Evolutionary conservation across 208 protist genomes (phyloP).

Genomic region (Entamoeba histolytica): DNA sequence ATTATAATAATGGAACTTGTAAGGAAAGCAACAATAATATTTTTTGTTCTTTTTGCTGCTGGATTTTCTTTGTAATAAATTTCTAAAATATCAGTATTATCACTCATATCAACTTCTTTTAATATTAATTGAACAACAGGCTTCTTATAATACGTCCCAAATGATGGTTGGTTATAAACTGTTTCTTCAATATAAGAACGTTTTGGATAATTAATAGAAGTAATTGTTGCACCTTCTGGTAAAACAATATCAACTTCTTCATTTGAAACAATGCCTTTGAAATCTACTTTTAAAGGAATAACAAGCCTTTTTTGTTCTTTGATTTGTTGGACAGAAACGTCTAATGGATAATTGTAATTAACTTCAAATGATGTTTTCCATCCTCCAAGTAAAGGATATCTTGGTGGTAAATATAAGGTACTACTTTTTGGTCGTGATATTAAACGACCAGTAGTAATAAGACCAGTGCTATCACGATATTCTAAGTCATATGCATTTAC

Average conservation of each 20-base stretch:
- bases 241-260: not conserved
- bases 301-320: not conserved
- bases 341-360: not conserved
- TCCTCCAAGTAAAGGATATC: not conserved
- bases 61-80: not conserved
- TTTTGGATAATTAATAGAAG: not conserved
- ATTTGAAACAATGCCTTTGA: not conserved
- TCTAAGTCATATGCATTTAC: not conserved
- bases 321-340: not conserved
- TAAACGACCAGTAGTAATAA: not conserved
- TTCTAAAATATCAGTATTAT: not conserved
- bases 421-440: too few species aligned
- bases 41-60: not conserved
- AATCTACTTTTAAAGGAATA: not conserved
- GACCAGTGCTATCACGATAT: not conserved
- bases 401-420: not conserved
- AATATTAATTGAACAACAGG: not conserved
- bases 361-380: not conserved
- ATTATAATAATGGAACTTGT: not conserved
- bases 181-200: not conserved
- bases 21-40: not conserved
- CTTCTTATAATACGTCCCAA: not conserved
- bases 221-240: not conserved
- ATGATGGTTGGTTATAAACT: not conserved
- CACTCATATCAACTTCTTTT: not conserved